A percentile compares a stretch with the other conserved stretches of the same genome.
phyloP scores from a whole-genome alignment of 805 yeast genomes.

The Suhomyces pyralidae region DNA sequence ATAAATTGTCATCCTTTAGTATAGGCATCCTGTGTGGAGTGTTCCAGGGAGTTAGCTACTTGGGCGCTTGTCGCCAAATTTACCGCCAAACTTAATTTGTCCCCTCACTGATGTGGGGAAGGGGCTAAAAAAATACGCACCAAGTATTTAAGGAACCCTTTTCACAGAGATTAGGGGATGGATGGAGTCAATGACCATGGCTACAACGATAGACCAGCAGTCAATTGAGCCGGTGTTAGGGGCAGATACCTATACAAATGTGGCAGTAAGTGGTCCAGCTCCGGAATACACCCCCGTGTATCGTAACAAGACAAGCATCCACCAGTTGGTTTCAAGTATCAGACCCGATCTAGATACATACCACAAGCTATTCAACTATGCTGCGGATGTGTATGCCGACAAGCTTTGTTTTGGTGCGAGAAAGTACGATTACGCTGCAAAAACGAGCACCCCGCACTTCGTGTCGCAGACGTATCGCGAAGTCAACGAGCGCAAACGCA shows the following conservation, averaged over 20 bases:
- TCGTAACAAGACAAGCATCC: constrained; percentile 11
- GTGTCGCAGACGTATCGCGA: constrained; percentile 40
- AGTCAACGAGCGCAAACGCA: constrained; percentile 41
- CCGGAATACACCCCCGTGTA: constrained; percentile 6
- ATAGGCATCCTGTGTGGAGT: no score
- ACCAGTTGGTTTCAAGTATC: constrained; percentile 12
- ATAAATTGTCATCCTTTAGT: constrained; percentile 1
- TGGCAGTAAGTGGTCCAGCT: not conserved
- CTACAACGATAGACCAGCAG: no score
- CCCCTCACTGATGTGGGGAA: no score
- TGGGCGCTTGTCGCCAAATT: no score
- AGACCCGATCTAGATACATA: constrained; percentile 38
- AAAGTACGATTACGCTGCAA: constrained; percentile 30
- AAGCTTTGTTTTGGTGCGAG: constrained; percentile 39
- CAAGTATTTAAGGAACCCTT: no score
- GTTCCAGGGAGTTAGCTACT: not conserved
- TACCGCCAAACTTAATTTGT: no score
- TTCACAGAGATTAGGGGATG: not conserved
- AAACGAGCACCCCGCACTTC: constrained; percentile 31
- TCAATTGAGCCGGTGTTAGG: not conserved
- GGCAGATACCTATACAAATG: not conserved
- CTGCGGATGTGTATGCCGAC: constrained; percentile 22
- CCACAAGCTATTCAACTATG: constrained; percentile 28
- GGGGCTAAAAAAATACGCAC: no score
- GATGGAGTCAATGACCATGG: not conserved